These are phyloP conservation scores for Themeda triandra DNA, from an alignment of 176 grass and related monocot genomes.

Conservation along the genomic window DNA sequence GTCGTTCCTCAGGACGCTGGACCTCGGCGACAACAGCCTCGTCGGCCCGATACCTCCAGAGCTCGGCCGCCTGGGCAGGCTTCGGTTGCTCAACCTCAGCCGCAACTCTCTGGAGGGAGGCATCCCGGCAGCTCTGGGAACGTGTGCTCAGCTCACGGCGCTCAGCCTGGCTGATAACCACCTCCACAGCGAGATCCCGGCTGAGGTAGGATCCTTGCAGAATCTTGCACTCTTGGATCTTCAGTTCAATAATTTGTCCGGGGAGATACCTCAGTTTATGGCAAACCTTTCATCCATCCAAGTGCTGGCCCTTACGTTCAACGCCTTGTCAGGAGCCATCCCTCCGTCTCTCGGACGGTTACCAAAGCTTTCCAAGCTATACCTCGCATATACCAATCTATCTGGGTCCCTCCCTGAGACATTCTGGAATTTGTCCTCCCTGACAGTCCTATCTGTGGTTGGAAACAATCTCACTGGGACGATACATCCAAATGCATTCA, in stretches of 20 bases:
- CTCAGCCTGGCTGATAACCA: not conserved
- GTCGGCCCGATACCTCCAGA: constrained; percentile 11
- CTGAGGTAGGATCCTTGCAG: not conserved
- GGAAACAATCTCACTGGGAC: not conserved
- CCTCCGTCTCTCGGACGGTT: not conserved
- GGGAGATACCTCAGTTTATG: constrained; percentile 20
- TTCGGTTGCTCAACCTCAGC: constrained; percentile 24
- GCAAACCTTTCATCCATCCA: constrained; percentile 4
- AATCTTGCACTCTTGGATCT: not conserved
- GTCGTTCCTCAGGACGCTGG: constrained; percentile 16
- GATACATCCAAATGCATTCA: not conserved
- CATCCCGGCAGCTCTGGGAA: constrained; percentile 8
- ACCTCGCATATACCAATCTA: not conserved
- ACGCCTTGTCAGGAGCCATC: too few species aligned
- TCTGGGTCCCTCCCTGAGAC: constrained; percentile 4
- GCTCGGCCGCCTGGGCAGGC: constrained; percentile 11
- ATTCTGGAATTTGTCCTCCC: constrained; percentile 29
- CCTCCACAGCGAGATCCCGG: constrained; percentile 34
- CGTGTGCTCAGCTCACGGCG: not conserved
- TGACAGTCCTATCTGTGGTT: not conserved
- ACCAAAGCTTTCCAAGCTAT: not conserved
- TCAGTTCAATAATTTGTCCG: not conserved
- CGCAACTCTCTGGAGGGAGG: constrained; percentile 16
- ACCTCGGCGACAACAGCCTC: constrained; percentile 19
- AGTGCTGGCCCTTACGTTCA: not conserved